Evolutionary conservation across 2,329 filamentous ascomycete genomes (phyloP), one percentile per base, ranked within the genome.

Genomic region (Lasiodiplodia citricola): DNA sequence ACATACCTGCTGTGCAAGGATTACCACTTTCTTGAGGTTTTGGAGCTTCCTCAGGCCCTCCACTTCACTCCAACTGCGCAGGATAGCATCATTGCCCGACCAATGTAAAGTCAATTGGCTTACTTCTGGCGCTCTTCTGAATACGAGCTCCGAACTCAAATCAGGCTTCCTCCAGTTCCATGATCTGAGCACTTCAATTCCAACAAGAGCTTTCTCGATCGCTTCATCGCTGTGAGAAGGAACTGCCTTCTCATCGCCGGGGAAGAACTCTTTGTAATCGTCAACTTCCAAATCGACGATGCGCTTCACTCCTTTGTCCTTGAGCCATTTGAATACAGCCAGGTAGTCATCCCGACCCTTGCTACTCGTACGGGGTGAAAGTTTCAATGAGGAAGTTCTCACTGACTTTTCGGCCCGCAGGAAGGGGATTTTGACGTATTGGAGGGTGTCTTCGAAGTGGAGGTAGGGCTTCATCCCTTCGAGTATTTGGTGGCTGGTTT

Each of bases 191-290:
- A 63, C 58, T 25, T 63, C 58, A 18, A 63, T 63, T 6, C 41
- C 58, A 11, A 31, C 6, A 25, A 63, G 38, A 2, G 58, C 58
- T 18, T 63, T 63, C 41, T 63, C 58, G 23, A 63, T 63, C n/a
- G 37, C 31, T 25, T 63, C 58, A 5, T 63, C 58, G 28, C 58
- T 63, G 7, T 63, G 58, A 6, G 58, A 63, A 16, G 58, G 58
- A 35, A 35, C 31, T 6, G 8, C 8, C 31, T 35, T 35, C 31
- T 35, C 31, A 35, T 35, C 31, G 8, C 31, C 31, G 8, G 31
- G 31, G 0, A 35, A 35, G 8, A 35, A 35, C 41, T 63, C 58
- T 14, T 50, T 14, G 38, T 11, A 38, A 14, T 63, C 58, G 5
- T 63, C 58, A 10, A 63, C 14, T 8, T 16, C n/a, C 1, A 63